Evolutionary conservation across 352 stramenopile species (phyloP), one percentile per base, ranked within the genome.

Genomic region (Globisporangium perplexum): DNA sequence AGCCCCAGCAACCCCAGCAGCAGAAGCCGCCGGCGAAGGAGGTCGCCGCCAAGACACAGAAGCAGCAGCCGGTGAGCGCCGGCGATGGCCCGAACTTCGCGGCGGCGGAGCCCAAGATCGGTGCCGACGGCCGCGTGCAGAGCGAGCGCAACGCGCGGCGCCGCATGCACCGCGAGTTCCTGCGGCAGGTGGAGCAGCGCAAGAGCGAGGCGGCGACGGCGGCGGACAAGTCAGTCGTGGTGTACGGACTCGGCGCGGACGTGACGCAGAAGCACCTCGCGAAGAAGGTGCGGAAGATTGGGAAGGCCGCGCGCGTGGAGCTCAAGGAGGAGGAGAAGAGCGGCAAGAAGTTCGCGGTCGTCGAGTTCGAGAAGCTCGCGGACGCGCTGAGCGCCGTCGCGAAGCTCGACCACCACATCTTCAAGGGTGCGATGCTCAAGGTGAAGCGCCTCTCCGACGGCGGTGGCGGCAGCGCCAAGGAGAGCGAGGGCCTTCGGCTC

Each of bases 361-460:
- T 93, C 18, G 63, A 83, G 51, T 88, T 88, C 47, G 69, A 78
- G 45, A 70, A 66, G 24, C 57, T 78, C 30, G 70, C 71, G 33
- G 74, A 86, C 53, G 83, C 74, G 28, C 57, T 66, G 26, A 35
- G 66, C 17, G 80, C 77, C 18, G 67, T 93, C 28, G 52, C 67
- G 20, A 93, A 91, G 66, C 66, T 93, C n/a, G 80, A 93, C 55
- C 60, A 80, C 50, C 83, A 93, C 58, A 83, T 90, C 46, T 91
- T 93, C 49, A 93, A 93, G 62, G 83, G 83, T 4, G 68, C 68
- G 22, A 80, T 71, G 59, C 70, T 93, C n/a, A 71, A 76, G 50
- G 83, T 86, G 15, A 72, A 79, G 52, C 69, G 62, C 39, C 62
- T 77, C 36, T 46, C 65, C 35, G 66, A 70, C 18, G 59, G 55